These are phyloP conservation scores for Phytophthora fragariae DNA, from an alignment of 352 stramenopile genomes.

Conservation along the genomic window DNA sequence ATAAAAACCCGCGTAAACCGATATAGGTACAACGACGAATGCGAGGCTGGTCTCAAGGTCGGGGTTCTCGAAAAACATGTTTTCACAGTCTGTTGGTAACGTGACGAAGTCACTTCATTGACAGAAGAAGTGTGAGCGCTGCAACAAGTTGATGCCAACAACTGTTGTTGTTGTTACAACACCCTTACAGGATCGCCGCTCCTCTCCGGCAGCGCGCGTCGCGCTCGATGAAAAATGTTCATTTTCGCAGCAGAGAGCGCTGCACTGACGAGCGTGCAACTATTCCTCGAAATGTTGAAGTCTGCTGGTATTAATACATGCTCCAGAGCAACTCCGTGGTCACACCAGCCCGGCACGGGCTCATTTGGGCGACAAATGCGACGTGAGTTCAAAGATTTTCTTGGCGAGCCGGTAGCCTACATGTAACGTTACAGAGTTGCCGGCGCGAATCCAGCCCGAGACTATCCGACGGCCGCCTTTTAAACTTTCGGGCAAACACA, in stretches of 20 bases:
- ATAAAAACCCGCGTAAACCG: no score
- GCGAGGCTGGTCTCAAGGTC: not conserved
- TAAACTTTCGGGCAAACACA: slow-evolving; percentile 21
- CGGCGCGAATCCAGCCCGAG: not conserved
- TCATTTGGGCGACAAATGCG: slow-evolving; percentile 16
- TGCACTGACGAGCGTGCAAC: slow-evolving; percentile 1
- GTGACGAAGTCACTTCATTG: slow-evolving; percentile 7
- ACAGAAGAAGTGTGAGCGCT: not conserved
- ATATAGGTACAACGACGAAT: no score
- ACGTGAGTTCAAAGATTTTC: slow-evolving; percentile 16
- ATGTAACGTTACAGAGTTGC: not conserved
- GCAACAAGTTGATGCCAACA: slow-evolving; percentile 3
- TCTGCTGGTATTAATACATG: not conserved
- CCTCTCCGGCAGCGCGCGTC: slow-evolving; percentile 24
- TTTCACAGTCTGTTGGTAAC: slow-evolving; percentile 16
- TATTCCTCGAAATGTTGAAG: slow-evolving; percentile 21
- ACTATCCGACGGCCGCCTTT: slow-evolving; percentile 17
- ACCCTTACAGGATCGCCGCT: slow-evolving; percentile 27
- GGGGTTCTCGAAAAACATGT: not conserved
- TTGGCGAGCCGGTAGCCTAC: slow-evolving; percentile 5
- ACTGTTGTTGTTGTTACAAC: not conserved
- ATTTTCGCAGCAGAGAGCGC: slow-evolving; percentile 17
- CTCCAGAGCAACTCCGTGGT: not conserved
- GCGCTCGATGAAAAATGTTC: slow-evolving; percentile 22
- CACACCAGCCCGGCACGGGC: slow-evolving; percentile 4